Evolutionary conservation across 2,329 filamentous ascomycete species (phyloP).

Genomic region (Hypoxylon sp.): DNA sequence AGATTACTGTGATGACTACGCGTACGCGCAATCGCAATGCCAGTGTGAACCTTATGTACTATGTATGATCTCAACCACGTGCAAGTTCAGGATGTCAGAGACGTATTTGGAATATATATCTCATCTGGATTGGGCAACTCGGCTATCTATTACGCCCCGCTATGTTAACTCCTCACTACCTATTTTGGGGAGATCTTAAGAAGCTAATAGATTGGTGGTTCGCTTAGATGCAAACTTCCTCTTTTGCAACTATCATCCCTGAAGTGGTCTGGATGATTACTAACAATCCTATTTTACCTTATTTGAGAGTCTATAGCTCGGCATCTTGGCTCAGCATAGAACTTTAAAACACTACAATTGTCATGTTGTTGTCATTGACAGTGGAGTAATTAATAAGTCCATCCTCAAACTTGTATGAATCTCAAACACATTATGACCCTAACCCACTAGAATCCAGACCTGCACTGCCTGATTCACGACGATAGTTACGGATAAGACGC

Average conservation of each 20-base stretch:
- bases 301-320: neutral
- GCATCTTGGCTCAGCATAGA: neutral
- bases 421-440: slow-evolving; percentile 35
- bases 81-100: neutral
- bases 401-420: neutral
- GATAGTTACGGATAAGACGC: slow-evolving; percentile 33
- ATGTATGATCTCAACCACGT: neutral
- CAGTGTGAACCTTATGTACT: slow-evolving; percentile 6
- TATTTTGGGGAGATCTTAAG: slow-evolving; percentile 20
- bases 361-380: neutral
- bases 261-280: slow-evolving; percentile 7
- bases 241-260: neutral
- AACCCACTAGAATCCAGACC: slow-evolving; percentile 32
- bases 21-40: slow-evolving; percentile 25
- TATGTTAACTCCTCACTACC: slow-evolving; percentile 21
- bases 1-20: slow-evolving; percentile 37
- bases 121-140: slow-evolving; percentile 24
- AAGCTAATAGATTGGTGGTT: slow-evolving; percentile 1
- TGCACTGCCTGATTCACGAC: slow-evolving; percentile 36
- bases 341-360: neutral
- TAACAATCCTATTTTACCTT: neutral
- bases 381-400: neutral
- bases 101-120: slow-evolving; percentile 16
- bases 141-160: slow-evolving; percentile 27
- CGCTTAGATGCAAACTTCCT: slow-evolving; percentile 7